Evolutionary conservation across 139 green algal species (phyloP).

Genomic region (Desmodesmus armatus): DNA sequence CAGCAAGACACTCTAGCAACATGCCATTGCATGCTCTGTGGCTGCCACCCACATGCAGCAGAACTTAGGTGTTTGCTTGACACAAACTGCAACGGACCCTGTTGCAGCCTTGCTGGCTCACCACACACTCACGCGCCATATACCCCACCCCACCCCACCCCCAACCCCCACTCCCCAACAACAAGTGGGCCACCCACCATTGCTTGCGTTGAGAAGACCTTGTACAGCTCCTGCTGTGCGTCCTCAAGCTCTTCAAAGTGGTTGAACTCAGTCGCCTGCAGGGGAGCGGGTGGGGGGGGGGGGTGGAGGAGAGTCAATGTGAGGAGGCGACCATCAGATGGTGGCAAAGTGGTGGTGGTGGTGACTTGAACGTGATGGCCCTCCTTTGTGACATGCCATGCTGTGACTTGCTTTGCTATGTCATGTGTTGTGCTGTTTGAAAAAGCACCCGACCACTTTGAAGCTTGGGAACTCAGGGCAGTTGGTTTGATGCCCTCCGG

Average conservation of each 20-base stretch:
- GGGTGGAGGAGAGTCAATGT: no score
- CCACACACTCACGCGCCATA: no score
- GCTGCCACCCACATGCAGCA: no score
- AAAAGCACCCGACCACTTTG: not conserved
- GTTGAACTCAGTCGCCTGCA: conserved; percentile 52
- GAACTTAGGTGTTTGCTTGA: no score
- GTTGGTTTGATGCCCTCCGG: not conserved
- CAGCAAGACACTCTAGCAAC: no score
- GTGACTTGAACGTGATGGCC: not conserved
- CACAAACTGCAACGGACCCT: no score
- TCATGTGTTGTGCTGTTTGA: not conserved
- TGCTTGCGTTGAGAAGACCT: conserved; percentile 29
- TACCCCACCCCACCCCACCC: no score
- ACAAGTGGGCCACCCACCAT: no score
- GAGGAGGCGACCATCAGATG: not conserved
- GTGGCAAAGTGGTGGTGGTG: not conserved
- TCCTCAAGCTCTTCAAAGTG: conserved; percentile 51
- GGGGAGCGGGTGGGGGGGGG: not conserved
- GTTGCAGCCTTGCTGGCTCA: no score
- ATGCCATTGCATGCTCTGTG: no score
- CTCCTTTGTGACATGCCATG: not conserved
- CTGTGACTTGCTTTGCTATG: not conserved
- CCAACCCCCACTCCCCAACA: no score
- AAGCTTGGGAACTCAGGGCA: not conserved
- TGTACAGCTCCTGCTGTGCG: conserved; percentile 32